Evolutionary conservation across 1,284 basidiomycete species (phyloP).

Genomic region (Coniferiporia weirii): DNA sequence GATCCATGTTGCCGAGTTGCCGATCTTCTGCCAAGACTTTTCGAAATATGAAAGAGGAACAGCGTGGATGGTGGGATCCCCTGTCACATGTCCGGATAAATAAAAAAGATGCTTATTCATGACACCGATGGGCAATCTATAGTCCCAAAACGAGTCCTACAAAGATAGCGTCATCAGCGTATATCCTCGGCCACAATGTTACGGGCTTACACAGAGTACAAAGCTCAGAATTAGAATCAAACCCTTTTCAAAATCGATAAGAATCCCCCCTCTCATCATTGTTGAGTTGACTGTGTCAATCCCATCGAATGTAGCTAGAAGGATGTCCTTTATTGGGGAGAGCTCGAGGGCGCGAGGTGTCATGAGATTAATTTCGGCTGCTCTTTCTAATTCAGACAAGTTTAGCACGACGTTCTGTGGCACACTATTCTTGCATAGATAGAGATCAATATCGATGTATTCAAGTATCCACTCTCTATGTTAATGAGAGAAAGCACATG

Average conservation of each 20-base stretch:
- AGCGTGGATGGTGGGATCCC: not conserved
- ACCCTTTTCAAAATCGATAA: not conserved
- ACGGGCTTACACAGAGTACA: not conserved
- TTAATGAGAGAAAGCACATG: too few species aligned
- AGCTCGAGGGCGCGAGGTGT: too few species aligned
- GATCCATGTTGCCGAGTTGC: not conserved
- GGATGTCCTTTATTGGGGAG: not conserved
- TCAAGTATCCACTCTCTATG: too few species aligned
- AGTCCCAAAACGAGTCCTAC: not conserved
- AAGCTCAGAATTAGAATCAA: not conserved
- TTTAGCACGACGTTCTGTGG: too few species aligned
- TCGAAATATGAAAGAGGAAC: not conserved
- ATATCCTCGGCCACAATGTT: not conserved
- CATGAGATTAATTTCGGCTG: too few species aligned
- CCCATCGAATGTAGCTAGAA: not conserved
- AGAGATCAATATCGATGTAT: too few species aligned
- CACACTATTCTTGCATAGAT: too few species aligned
- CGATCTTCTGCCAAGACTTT: not conserved
- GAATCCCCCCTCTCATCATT: not conserved
- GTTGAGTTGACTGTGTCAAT: not conserved
- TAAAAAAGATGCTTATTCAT: not conserved
- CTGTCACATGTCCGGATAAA: not conserved
- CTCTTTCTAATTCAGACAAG: too few species aligned
- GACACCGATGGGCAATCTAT: not conserved
- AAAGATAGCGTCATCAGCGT: too few species aligned